Percentiles rank a stretch among this genome's conserved stretches.
phyloP scores from a whole-genome alignment of 1,284 basidiomycete genomes.

The Vanrija humicola region DNA sequence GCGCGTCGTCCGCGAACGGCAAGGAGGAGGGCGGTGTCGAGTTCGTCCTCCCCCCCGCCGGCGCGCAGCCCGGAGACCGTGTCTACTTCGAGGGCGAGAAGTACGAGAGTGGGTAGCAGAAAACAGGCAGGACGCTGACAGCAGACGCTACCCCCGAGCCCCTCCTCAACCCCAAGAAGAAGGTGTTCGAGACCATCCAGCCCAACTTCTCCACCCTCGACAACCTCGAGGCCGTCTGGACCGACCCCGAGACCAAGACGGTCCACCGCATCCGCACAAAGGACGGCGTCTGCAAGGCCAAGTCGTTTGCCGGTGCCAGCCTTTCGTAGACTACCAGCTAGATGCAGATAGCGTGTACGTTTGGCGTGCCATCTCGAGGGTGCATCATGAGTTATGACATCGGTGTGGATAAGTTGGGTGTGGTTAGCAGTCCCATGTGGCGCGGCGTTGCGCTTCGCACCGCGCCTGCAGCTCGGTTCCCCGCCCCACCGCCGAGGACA shows the following conservation, averaged over 20 bases:
- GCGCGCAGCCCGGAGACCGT: slow-evolving; percentile 80
- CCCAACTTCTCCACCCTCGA: slow-evolving; percentile 84
- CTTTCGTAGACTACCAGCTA: slow-evolving; percentile 59
- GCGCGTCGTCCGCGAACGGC: slow-evolving; percentile 79
- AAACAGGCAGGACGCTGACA: too few species aligned
- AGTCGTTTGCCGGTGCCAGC: slow-evolving; percentile 76
- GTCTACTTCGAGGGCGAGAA: slow-evolving; percentile 88
- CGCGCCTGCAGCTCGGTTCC: background rate
- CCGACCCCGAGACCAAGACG: slow-evolving; percentile 74
- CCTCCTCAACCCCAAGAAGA: slow-evolving; percentile 94
- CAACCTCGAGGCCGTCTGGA: slow-evolving; percentile 81
- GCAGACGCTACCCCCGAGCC: slow-evolving; percentile 63
- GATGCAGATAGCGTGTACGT: too few species aligned
- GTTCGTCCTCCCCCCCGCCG: slow-evolving; percentile 79
- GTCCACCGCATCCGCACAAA: slow-evolving; percentile 80
- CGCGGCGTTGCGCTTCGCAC: too few species aligned
- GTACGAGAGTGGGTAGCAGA: slow-evolving; percentile 58
- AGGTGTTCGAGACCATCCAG: slow-evolving; percentile 92
- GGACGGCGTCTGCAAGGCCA: slow-evolving; percentile 74
- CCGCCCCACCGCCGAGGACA: background rate
- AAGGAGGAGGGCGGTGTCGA: slow-evolving; percentile 90
- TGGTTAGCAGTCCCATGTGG: background rate
- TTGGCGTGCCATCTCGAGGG: too few species aligned
- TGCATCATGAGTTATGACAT: background rate
- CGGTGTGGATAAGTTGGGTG: background rate